Evolutionary conservation across 2,329 filamentous ascomycete genomes (phyloP).

Genomic region (Alternaria sp.): DNA sequence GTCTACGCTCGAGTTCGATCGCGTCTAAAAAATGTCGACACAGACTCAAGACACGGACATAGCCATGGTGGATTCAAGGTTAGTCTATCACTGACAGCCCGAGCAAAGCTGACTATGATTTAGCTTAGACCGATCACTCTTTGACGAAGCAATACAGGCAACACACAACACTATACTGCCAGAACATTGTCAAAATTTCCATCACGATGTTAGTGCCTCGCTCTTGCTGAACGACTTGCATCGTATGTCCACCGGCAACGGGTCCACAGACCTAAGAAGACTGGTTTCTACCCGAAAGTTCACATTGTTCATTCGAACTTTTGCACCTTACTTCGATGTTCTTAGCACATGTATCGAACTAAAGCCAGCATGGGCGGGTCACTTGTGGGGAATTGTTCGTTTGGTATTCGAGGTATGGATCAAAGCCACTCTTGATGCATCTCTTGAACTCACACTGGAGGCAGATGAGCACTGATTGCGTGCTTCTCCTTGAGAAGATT

Average conservation of each 20-base stretch:
- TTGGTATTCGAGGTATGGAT: constrained; percentile 35
- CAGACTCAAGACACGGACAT: constrained; percentile 29
- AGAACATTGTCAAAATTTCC: constrained; percentile 25
- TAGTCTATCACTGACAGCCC: constrained; percentile 14
- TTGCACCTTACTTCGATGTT: constrained; percentile 40
- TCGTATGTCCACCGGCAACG: constrained; percentile 13
- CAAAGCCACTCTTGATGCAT: neutral
- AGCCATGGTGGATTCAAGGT: constrained; percentile 36
- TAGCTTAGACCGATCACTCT: constrained; percentile 27
- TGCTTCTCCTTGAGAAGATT: constrained; percentile 34
- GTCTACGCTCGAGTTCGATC: constrained; percentile 21
- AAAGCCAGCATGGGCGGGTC: constrained; percentile 30
- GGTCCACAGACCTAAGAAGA: constrained; percentile 20
- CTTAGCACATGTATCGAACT: constrained; percentile 28
- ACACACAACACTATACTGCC: constrained; percentile 31
- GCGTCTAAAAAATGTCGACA: constrained; percentile 30
- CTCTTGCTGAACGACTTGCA: constrained; percentile 32
- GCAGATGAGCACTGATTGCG: constrained; percentile 33
- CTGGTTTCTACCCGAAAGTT: constrained; percentile 29
- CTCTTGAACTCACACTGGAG: neutral
- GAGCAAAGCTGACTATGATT: constrained; percentile 18
- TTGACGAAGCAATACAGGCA: constrained; percentile 30
- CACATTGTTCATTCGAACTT: constrained; percentile 27
- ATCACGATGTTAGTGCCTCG: constrained; percentile 20
- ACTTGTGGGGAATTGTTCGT: constrained; percentile 35